Conservation (phyloP, 441 rosid genomes). For the Bruguiera hainesii region DNA sequence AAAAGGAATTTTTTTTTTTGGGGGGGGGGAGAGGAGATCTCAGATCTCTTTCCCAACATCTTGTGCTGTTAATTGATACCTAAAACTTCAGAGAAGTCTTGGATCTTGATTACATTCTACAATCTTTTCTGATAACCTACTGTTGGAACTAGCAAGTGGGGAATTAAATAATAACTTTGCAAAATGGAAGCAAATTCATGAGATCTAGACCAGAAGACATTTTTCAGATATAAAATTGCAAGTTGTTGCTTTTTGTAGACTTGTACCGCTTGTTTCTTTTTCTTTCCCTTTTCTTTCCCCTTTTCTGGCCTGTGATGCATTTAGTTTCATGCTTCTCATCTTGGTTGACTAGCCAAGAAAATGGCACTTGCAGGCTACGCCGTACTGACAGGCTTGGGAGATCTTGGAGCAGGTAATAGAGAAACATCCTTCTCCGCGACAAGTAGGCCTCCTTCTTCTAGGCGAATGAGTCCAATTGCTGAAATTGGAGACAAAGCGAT, state of each 20-base stretch:
- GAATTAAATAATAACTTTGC: constrained; percentile 14
- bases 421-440: constrained; percentile 40
- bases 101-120: constrained; percentile 9
- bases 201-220: background rate
- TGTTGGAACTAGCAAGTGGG: constrained; percentile 22
- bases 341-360: constrained; percentile 8
- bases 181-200: background rate
- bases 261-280: constrained; percentile 2
- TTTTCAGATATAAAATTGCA: constrained; percentile 12
- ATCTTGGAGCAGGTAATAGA: constrained; percentile 38
- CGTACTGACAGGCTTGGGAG: constrained; percentile 54
- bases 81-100: background rate
- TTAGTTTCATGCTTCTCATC: background rate
- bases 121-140: constrained; percentile 12
- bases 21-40: background rate
- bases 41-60: constrained; percentile 11
- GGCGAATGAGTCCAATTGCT: constrained; percentile 46
- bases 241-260: constrained; percentile 20
- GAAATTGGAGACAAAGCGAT: constrained; percentile 41
- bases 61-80: constrained; percentile 15
- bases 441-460: constrained; percentile 35
- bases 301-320: background rate
- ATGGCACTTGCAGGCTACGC: constrained; percentile 50
- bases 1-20: background rate
- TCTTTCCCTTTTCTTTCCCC: background rate